These are phyloP conservation scores for Botrytis sinoallii DNA, from an alignment of 2,329 filamentous ascomycete genomes.

Conservation along the genomic window DNA sequence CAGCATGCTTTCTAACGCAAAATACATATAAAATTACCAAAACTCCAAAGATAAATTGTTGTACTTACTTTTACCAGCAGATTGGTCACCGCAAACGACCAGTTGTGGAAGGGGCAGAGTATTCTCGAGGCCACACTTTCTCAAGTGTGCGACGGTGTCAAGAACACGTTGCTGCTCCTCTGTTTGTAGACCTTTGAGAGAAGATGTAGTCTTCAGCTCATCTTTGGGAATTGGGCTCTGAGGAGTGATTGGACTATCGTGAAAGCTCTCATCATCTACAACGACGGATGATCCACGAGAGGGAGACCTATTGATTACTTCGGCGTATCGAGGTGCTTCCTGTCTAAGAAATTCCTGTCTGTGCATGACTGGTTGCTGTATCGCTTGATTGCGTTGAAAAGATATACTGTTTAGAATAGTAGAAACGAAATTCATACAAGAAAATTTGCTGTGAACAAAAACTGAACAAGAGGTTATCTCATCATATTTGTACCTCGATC, in stretches of 20 bases:
- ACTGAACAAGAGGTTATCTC: background rate
- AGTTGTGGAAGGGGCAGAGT: conserved; percentile 55
- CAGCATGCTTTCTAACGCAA: background rate
- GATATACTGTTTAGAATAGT: background rate
- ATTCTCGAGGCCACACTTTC: conserved; percentile 51
- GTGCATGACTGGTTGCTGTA: background rate
- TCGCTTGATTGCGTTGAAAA: background rate
- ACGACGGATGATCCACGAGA: background rate
- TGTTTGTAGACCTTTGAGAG: conserved; percentile 36
- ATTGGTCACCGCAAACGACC: conserved; percentile 63
- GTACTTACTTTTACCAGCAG: conserved; percentile 52
- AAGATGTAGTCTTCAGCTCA: conserved; percentile 20
- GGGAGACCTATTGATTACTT: background rate
- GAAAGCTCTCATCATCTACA: background rate
- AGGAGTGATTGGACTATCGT: background rate
- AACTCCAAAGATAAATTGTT: background rate
- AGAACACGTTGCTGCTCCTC: conserved; percentile 55
- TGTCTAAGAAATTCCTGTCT: no score
- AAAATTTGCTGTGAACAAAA: background rate
- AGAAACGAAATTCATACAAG: background rate
- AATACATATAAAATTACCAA: background rate
- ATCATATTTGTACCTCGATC: background rate
- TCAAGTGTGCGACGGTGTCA: conserved; percentile 56
- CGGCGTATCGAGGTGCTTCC: no score
- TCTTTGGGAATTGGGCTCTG: background rate